These are phyloP conservation scores for Suillus americanus DNA, from an alignment of 768 basidiomycete genomes.

Conservation along the genomic window DNA sequence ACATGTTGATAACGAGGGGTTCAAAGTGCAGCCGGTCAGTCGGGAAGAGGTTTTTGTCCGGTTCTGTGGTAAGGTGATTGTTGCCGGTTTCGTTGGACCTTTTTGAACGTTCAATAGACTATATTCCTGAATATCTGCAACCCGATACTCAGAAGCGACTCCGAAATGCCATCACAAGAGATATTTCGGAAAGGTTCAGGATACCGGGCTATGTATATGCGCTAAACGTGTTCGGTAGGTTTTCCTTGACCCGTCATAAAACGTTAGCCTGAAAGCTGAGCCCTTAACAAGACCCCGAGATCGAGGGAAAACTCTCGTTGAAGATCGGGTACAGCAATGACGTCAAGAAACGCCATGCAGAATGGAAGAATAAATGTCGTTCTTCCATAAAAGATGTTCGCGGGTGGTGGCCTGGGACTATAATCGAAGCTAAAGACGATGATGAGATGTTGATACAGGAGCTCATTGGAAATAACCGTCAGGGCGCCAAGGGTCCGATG, in stretches of 20 bases:
- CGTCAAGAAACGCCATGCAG: conserved; percentile 65
- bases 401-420: conserved; percentile 69
- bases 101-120: conserved; percentile 43
- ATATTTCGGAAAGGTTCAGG: conserved; percentile 61
- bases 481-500: conserved; percentile 59
- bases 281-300: conserved; percentile 26
- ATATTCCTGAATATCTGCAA: conserved; percentile 67
- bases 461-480: conserved; percentile 61
- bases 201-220: conserved; percentile 81
- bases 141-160: conserved; percentile 57
- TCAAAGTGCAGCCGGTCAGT: conserved; percentile 48
- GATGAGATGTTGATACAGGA: conserved; percentile 40
- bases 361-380: conserved; percentile 80
- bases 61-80: conserved; percentile 49
- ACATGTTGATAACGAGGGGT: conserved; percentile 46
- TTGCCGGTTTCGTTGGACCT: conserved; percentile 1
- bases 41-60: conserved; percentile 43
- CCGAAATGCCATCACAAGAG: conserved; percentile 52
- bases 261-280: neutral
- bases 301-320: conserved; percentile 49
- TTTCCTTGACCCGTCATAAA: conserved; percentile 10
- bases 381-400: conserved; percentile 72
- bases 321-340: conserved; percentile 81
- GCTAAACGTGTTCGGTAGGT: conserved; percentile 49
- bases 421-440: conserved; percentile 36